A percentile compares a stretch with the other conserved stretches of the same genome.
Conservation (phyloP, 352 stramenopile species). For the Phytophthora cactorum region DNA sequence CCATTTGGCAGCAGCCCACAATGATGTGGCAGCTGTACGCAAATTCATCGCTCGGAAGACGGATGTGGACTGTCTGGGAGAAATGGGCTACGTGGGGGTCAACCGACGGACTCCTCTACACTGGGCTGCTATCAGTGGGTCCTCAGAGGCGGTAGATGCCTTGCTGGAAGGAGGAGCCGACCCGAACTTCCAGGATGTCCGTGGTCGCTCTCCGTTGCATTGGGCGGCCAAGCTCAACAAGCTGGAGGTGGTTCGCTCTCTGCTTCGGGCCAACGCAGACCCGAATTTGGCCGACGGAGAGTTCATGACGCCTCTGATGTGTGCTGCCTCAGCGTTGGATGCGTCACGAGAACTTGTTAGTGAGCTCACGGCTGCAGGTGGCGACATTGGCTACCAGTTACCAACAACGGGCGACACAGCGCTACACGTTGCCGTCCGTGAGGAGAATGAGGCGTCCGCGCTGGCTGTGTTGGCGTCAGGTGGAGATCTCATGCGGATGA, state of each 20-base stretch:
- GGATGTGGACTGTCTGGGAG: conserved; percentile 65
- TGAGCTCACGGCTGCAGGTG: conserved; percentile 50
- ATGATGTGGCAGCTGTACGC: conserved; percentile 51
- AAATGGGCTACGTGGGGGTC: conserved; percentile 74
- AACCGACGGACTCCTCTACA: conserved; percentile 75
- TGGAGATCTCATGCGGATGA: conserved; percentile 72
- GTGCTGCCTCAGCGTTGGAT: conserved; percentile 25
- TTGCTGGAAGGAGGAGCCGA: conserved; percentile 60
- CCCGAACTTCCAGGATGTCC: conserved; percentile 69
- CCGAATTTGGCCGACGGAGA: conserved; percentile 45
- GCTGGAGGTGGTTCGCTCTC: conserved; percentile 47
- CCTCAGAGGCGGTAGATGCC: conserved; percentile 46
- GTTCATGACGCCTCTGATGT: conserved; percentile 57
- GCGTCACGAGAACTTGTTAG: conserved; percentile 28
- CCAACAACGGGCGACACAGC: conserved; percentile 62
- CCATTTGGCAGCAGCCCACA: conserved; percentile 59
- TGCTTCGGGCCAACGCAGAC: conserved; percentile 45
- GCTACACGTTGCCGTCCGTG: conserved; percentile 65
- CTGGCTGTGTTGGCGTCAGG: conserved; percentile 57
- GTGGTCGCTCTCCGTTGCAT: conserved; percentile 66
- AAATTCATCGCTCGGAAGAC: conserved; percentile 56
- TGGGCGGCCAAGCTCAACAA: conserved; percentile 71
- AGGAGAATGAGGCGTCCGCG: conserved; percentile 63
- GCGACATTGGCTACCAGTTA: conserved; percentile 67
- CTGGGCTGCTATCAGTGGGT: conserved; percentile 69